Conservation (phyloP, 257 asterid species). For the Solanum tarapatanum region DNA sequence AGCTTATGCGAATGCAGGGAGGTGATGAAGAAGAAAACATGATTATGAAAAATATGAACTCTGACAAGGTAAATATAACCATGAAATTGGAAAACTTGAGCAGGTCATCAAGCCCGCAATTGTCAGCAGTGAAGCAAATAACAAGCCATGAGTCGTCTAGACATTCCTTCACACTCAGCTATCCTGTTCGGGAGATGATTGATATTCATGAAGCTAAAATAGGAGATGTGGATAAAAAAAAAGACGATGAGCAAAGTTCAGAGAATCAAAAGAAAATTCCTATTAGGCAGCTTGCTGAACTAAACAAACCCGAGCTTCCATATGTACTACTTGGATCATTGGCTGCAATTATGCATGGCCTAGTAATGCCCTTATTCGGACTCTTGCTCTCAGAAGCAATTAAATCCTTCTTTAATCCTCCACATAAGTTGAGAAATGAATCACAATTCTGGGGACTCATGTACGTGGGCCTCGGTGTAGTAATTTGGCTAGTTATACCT, state of each 20-base stretch:
- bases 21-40: background rate
- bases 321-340: conserved; percentile 13
- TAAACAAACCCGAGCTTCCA: conserved; percentile 12
- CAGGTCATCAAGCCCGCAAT: background rate
- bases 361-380: conserved; percentile 12
- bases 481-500: conserved; percentile 1
- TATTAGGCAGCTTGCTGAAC: background rate
- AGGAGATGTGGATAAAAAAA: background rate
- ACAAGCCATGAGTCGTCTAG: background rate
- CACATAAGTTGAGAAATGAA: conserved; percentile 2
- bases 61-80: background rate
- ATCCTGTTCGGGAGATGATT: background rate
- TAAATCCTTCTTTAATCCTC: conserved; percentile 16
- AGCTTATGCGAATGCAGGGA: background rate
- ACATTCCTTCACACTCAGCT: background rate
- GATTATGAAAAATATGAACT: background rate
- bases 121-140: background rate
- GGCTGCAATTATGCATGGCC: conserved; percentile 10
- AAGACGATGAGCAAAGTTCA: background rate
- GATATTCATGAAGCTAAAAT: background rate
- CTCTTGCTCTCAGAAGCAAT: conserved; percentile 12
- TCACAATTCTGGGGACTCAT: conserved; percentile 19
- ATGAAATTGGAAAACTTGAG: background rate
- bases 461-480: conserved; percentile 9
- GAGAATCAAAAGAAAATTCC: background rate